These are phyloP conservation scores for Colletotrichum incanum DNA, from an alignment of 2,329 filamentous ascomycete species.

Conservation along the genomic window DNA sequence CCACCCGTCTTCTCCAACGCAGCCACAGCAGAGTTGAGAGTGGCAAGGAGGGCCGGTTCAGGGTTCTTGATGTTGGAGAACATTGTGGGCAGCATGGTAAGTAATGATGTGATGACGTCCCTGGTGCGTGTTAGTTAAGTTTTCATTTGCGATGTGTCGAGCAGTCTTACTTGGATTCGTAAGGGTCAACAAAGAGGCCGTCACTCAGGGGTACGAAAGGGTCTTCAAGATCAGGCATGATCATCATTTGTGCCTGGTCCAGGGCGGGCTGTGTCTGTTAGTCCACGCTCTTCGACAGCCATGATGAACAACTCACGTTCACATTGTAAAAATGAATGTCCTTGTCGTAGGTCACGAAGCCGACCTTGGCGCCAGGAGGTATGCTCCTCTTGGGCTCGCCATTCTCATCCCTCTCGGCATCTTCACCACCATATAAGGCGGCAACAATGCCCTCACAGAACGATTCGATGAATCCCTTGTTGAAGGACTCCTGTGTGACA, in stretches of 20 bases:
- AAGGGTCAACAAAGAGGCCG: slow-evolving; percentile 94
- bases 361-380: slow-evolving; percentile 87
- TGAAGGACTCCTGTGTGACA: slow-evolving; percentile 91
- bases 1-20: slow-evolving; percentile 90
- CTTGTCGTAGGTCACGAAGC: slow-evolving; percentile 96
- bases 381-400: slow-evolving; percentile 71
- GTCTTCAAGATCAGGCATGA: slow-evolving; percentile 97
- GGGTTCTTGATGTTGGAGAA: slow-evolving; percentile 92
- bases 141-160: neutral
- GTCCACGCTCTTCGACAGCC: neutral
- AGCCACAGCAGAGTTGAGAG: slow-evolving; percentile 86
- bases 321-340: slow-evolving; percentile 99
- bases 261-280: slow-evolving; percentile 71
- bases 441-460: slow-evolving; percentile 91
- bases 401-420: slow-evolving; percentile 67
- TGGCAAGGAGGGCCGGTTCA: slow-evolving; percentile 88
- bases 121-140: slow-evolving; percentile 55
- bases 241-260: slow-evolving; percentile 95
- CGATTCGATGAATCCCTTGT: slow-evolving; percentile 90
- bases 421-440: slow-evolving; percentile 83
- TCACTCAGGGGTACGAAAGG: slow-evolving; percentile 94
- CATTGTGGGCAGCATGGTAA: slow-evolving; percentile 86
- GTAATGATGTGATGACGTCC: slow-evolving; percentile 87
- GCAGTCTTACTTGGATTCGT: slow-evolving; percentile 80
- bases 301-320: slow-evolving; percentile 71